These are phyloP conservation scores for Apiospora koreana DNA, from an alignment of 2,329 filamentous ascomycete genomes.

Conservation along the genomic window DNA sequence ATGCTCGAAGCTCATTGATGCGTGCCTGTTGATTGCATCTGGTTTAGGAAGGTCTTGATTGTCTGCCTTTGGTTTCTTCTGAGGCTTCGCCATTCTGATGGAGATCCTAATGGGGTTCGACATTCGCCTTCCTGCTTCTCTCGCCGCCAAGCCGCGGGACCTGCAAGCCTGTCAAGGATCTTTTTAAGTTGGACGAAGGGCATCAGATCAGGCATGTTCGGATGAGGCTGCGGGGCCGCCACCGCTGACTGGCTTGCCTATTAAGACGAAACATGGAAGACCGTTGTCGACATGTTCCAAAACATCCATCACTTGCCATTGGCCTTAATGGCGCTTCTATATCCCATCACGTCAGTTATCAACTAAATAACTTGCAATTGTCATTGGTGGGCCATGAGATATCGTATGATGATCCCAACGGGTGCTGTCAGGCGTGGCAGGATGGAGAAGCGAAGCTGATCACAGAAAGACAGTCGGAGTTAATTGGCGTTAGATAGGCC, in stretches of 20 bases:
- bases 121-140: background rate
- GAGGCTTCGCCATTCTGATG: background rate
- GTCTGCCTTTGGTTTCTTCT: background rate
- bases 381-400: background rate
- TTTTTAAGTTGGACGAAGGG: background rate
- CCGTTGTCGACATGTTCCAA: background rate
- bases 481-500: background rate
- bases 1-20: background rate
- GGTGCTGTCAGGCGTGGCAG: background rate
- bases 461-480: background rate
- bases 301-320: background rate
- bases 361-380: background rate
- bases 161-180: background rate
- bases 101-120: background rate
- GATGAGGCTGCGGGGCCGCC: background rate
- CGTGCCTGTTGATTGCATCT: background rate
- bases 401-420: conserved; percentile 4
- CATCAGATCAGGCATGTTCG: background rate
- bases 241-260: background rate
- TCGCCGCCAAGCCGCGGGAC: background rate
- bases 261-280: background rate
- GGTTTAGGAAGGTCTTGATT: background rate
- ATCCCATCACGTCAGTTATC: background rate
- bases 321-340: background rate
- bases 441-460: background rate